A percentile compares a stretch with the other conserved stretches of the same genome.
Evolutionary conservation across 1,284 basidiomycete genomes (phyloP).

Genomic region (Melanopsichium pennsylvanicum): DNA sequence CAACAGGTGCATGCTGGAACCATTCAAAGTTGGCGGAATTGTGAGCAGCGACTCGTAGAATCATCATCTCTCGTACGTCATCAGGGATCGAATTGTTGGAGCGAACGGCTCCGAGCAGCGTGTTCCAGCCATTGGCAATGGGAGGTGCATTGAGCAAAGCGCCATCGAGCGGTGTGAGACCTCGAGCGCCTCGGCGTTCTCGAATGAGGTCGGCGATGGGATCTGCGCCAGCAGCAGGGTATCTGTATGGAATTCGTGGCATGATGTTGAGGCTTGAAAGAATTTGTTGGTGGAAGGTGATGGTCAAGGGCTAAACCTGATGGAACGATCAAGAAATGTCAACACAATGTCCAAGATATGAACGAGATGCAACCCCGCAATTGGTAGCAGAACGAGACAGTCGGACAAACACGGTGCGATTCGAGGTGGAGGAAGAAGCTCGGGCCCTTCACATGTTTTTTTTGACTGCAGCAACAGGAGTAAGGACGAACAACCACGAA

Average conservation of each 20-base stretch:
- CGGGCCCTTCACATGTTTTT: constrained; percentile 1
- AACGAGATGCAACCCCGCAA: not conserved
- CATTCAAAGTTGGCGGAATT: constrained; percentile 68
- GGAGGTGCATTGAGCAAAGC: constrained; percentile 66
- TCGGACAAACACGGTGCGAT: not conserved
- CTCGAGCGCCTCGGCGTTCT: constrained; percentile 66
- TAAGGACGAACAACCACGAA: too few relatives aligned
- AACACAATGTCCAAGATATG: too few relatives aligned
- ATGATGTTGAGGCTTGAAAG: too few relatives aligned
- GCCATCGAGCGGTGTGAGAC: constrained; percentile 67
- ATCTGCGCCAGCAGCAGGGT: constrained; percentile 64
- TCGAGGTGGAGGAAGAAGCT: constrained; percentile 28
- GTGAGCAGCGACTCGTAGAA: constrained; percentile 67
- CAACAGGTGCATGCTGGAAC: constrained; percentile 67
- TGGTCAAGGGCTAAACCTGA: too few relatives aligned
- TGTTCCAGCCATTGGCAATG: constrained; percentile 67
- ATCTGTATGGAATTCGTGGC: constrained; percentile 65
- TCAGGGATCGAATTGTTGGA: constrained; percentile 66
- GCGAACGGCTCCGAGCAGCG: constrained; percentile 66
- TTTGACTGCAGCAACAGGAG: too few relatives aligned
- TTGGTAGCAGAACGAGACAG: too few relatives aligned
- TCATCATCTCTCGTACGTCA: constrained; percentile 68
- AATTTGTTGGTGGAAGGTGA: too few relatives aligned
- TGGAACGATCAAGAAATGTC: too few relatives aligned
- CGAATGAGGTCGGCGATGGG: constrained; percentile 67